phyloP scores from a whole-genome alignment of 345 rosid genomes.

The Gossypium turneri region DNA sequence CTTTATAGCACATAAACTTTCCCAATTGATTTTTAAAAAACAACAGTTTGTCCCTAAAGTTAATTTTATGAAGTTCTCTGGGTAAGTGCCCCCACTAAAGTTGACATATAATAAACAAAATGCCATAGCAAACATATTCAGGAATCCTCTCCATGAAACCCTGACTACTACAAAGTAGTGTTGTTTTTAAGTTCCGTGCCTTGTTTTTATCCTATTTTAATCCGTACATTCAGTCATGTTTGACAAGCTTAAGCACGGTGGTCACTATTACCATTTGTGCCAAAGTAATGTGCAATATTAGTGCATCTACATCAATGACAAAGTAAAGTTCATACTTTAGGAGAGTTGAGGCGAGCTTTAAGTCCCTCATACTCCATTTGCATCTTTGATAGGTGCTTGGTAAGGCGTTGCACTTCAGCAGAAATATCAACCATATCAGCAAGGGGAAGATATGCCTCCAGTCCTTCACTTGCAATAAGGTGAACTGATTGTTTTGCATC shows the following conservation, averaged over 20 bases:
- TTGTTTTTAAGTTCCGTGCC: background rate
- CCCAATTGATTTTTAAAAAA: background rate
- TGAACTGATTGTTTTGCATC: no score
- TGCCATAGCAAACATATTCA: background rate
- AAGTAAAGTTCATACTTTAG: conserved; percentile 47
- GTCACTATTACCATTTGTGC: background rate
- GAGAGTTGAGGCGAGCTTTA: conserved; percentile 68
- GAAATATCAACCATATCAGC: conserved; percentile 89
- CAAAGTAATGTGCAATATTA: background rate
- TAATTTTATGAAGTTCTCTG: background rate
- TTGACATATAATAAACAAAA: background rate
- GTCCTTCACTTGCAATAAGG: no score
- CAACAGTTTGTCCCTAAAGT: background rate
- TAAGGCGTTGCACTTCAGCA: conserved; percentile 80
- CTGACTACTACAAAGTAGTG: background rate
- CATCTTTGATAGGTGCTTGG: conserved; percentile 91
- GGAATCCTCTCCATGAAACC: background rate
- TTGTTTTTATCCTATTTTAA: background rate
- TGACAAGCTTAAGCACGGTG: background rate
- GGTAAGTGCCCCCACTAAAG: background rate
- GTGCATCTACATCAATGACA: background rate
- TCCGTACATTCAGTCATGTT: background rate
- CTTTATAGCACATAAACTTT: background rate
- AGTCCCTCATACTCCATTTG: conserved; percentile 75
- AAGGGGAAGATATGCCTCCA: no score